Evolutionary conservation across 73 alveolate genomes (phyloP), one percentile per base, ranked within the genome.

Genomic region (Tetrahymena elliotti): DNA sequence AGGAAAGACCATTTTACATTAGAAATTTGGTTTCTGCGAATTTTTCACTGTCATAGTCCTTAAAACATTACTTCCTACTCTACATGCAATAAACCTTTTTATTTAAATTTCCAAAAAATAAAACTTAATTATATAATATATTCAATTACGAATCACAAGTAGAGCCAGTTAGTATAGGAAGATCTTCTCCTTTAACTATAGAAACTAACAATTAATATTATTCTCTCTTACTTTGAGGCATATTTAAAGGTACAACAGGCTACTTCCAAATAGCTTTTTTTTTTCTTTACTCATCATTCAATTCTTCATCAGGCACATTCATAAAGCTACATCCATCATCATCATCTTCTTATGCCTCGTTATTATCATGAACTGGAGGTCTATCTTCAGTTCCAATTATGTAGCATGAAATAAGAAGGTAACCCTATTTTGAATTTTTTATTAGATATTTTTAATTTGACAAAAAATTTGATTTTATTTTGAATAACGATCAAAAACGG

Each of bases 291-390:
- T 93, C 95, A 38, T 94, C 97, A 93, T 38, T 93, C 36, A 94
- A 68, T 84, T 97, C 94, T 40, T 98, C 99, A 52, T 97, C 99
- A 27, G 98, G 96, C 84, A 97, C 95, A 27, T 97, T 99, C 5
- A 94, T 97, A 27, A 95, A 53, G 33, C 96, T 97, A 33, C 97
- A 99, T 41, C 97, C 99, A 41, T 97, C 99, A 35, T 98, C 96
- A 34, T 97, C 97, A 37, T 94, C 97, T 94, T 97, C 99, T 52
- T 97, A 97, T 22, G 98, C 97, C 22, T 98, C 98, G 33, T 97
- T 98, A 88, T 94, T 96, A 83, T 97, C 98, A 97, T 98, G 99
- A 40, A 98, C 99, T 5, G 99, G 99, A 15, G 99, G 99, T 38
- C 97, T 94, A 94, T 98, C 99, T n/a, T 97, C 98, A 6, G 99